phyloP scores from a whole-genome alignment of 2,329 filamentous ascomycete species.

The Stagonosporopsis vannaccii region DNA sequence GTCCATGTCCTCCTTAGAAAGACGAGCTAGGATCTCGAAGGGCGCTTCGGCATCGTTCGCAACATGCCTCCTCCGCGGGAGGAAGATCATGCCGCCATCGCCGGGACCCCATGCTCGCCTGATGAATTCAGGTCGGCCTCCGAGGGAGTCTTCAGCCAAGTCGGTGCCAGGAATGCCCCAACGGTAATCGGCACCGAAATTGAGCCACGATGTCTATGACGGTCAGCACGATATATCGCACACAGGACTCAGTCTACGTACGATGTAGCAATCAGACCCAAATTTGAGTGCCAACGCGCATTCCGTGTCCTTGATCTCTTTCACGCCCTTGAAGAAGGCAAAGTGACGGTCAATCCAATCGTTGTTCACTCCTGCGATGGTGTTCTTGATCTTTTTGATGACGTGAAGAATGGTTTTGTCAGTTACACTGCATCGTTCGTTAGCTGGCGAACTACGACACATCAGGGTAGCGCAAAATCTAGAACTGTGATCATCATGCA shows the following conservation, averaged over 20 bases:
- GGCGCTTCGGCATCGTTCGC: slow-evolving; percentile 38
- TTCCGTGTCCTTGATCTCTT: slow-evolving; percentile 41
- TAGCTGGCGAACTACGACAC: slow-evolving; percentile 19
- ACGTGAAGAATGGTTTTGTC: slow-evolving; percentile 37
- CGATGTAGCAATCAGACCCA: slow-evolving; percentile 44
- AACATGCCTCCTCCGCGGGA: slow-evolving; percentile 37
- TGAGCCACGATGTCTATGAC: slow-evolving; percentile 41
- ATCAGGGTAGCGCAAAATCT: slow-evolving; percentile 14
- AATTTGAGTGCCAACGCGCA: slow-evolving; percentile 38
- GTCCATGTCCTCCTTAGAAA: slow-evolving; percentile 45
- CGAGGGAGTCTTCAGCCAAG: slow-evolving; percentile 28
- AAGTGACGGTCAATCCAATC: slow-evolving; percentile 42
- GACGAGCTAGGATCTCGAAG: slow-evolving; percentile 45
- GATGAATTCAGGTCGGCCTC: slow-evolving; percentile 44
- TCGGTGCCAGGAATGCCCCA: slow-evolving; percentile 48
- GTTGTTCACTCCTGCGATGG: slow-evolving; percentile 41
- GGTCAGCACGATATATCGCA: background rate
- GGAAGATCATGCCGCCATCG: slow-evolving; percentile 47
- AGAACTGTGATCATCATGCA: slow-evolving; percentile 10
- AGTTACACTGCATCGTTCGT: slow-evolving; percentile 37
- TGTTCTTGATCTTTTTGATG: slow-evolving; percentile 35
- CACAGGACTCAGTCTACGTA: background rate
- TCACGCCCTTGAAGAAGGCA: slow-evolving; percentile 39
- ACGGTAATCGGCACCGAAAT: slow-evolving; percentile 42
- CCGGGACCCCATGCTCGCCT: slow-evolving; percentile 38